Base-by-base conservation (phyloP, 805 yeast genomes). In the Myxozyma melibiosi region DNA sequence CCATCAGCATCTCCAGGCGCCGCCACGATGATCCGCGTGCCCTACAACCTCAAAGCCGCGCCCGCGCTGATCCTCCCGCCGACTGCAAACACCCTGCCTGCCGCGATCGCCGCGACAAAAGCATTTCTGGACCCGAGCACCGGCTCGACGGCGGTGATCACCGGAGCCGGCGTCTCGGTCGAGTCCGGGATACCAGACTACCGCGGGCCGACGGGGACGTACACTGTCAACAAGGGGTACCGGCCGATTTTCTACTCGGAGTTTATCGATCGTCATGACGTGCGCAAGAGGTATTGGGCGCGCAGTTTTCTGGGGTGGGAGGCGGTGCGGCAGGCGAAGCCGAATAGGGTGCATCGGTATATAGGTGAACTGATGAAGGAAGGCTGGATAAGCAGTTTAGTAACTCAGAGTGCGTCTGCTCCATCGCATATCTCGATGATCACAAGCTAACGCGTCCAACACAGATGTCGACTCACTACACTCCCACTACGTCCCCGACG, bases 101-200 rank as follows among this genome's bases (percentile, higher is more conserved):
- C 31, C 9, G 65, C 65, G 8, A 43, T 55, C 34, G 18, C 45
- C 11, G 63, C 64, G 11, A 24, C 47, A 4, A 34, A 44, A 11
- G 25, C 51, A 5, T 61, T 61, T 34, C 61, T 61, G 22, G 28
- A 41, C 33, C 64, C 61, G 8, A n/a, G 30, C 13, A 61, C 63
- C 5, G 61, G 65, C 4, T 35, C 51, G 16, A 66, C 68, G 11
- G 56, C 66, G 3, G 56, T 66, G 2, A 30, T 66, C 4, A 67
- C 69, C 16, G 69, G 69, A 11, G 69, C 69, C 11, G 69, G 69
- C 2, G 58, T 67, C 28, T 66, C 69, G 2, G 68, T 66, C 33
- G 70, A 67, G 31, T 64, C 68, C 4, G 69, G 69, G 9, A 68
- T 66, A n/a, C 69, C 69, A 2, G 69, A 67, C 40, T 66, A 66